Conservation (phyloP, 2,329 filamentous ascomycete genomes). For the Trichoderma semiorbis region DNA sequence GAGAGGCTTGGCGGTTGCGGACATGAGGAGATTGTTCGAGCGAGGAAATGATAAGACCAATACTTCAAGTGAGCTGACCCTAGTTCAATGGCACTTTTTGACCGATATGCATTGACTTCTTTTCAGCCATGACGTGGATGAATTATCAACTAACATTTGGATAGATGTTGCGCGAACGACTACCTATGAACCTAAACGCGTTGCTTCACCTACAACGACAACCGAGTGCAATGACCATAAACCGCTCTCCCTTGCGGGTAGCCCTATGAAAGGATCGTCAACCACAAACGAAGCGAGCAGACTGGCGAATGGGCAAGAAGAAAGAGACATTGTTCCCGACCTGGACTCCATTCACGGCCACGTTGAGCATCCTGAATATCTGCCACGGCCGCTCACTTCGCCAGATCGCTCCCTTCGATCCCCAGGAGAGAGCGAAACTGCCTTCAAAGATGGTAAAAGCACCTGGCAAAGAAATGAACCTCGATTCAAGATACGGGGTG, state of each 20-base stretch:
- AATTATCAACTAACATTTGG: background rate
- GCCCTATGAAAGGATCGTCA: background rate
- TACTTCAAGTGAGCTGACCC: background rate
- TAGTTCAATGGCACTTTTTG: no score
- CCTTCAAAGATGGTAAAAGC: background rate
- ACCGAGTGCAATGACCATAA: background rate
- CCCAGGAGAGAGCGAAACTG: background rate
- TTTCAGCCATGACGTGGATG: background rate
- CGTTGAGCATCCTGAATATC: slow-evolving; percentile 9
- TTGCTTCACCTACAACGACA: background rate
- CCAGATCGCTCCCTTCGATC: background rate
- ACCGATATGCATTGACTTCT: background rate
- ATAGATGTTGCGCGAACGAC: background rate
- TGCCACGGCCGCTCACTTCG: slow-evolving; percentile 12
- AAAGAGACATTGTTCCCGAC: background rate
- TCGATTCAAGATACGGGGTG: slow-evolving; percentile 3
- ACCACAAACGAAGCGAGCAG: background rate
- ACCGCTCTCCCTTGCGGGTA: background rate
- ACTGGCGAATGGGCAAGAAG: background rate
- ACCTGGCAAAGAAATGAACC: background rate
- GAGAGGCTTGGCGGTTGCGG: slow-evolving; percentile 24
- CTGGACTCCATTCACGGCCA: no score
- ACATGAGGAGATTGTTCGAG: slow-evolving; percentile 26
- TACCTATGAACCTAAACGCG: background rate
- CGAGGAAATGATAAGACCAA: background rate